A percentile compares a stretch with the other conserved stretches of the same genome.
These are phyloP conservation scores for Lophium mytilinum DNA, from an alignment of 495 filamentous ascomycete species.

Conservation along the genomic window DNA sequence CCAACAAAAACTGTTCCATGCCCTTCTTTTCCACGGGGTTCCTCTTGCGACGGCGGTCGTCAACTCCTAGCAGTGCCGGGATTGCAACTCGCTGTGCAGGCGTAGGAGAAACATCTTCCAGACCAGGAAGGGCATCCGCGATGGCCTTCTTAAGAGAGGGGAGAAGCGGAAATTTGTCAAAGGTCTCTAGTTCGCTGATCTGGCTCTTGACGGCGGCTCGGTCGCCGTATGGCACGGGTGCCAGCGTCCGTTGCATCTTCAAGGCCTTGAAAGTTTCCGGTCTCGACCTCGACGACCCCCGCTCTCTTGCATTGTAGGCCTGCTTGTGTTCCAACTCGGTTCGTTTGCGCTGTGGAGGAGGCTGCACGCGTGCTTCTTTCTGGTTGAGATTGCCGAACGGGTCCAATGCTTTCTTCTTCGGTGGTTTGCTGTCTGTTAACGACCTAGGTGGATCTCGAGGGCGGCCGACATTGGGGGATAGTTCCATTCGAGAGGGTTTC, in stretches of 20 bases:
- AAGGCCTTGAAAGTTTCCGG: slow-evolving; percentile 62
- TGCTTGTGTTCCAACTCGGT: slow-evolving; percentile 6
- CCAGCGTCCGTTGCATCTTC: slow-evolving; percentile 84
- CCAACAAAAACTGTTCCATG: slow-evolving; percentile 74
- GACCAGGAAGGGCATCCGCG: slow-evolving; percentile 59
- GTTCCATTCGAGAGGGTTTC: slow-evolving; percentile 63
- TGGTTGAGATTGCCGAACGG: slow-evolving; percentile 78
- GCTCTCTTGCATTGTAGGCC: slow-evolving; percentile 24
- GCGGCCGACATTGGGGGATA: slow-evolving; percentile 65
- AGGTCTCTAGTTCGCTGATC: slow-evolving; percentile 62
- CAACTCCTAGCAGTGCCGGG: slow-evolving; percentile 57
- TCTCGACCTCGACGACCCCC: slow-evolving; percentile 15
- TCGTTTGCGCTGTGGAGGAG: slow-evolving; percentile 7
- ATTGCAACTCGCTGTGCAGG: slow-evolving; percentile 85
- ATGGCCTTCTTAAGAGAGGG: slow-evolving; percentile 68
- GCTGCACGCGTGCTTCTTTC: slow-evolving; percentile 46
- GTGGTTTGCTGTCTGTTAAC: slow-evolving; percentile 32
- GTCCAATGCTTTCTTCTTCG: slow-evolving; percentile 38
- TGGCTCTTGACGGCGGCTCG: slow-evolving; percentile 59
- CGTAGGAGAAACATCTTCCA: slow-evolving; percentile 68
- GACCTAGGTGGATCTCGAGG: slow-evolving; percentile 36
- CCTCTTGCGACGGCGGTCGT: slow-evolving; percentile 26
- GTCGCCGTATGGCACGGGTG: slow-evolving; percentile 63
- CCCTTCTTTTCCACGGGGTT: slow-evolving; percentile 34
- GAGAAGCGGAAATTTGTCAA: slow-evolving; percentile 70